phyloP scores from a whole-genome alignment of 352 stramenopile genomes.

The Nothophytophthora sp. region DNA sequence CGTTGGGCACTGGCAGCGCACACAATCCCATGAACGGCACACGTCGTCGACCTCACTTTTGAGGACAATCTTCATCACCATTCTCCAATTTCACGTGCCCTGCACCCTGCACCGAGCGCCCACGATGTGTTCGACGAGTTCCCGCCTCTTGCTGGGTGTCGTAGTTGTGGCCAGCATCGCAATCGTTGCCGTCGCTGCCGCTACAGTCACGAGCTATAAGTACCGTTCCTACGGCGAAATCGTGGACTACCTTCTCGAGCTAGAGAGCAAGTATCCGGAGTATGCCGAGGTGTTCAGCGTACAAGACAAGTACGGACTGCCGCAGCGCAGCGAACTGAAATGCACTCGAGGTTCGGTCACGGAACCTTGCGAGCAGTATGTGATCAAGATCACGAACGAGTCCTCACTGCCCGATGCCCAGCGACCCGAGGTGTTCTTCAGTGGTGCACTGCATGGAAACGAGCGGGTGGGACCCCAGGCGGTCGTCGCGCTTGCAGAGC shows the following conservation, averaged over 20 bases:
- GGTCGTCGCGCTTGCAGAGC: slow-evolving; percentile 69
- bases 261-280: slow-evolving; percentile 59
- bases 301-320: slow-evolving; percentile 75
- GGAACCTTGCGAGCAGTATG: slow-evolving; percentile 69
- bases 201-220: slow-evolving; percentile 25
- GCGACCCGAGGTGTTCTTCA: slow-evolving; percentile 94
- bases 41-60: too few relatives aligned
- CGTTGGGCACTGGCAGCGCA: background rate
- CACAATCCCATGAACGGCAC: too few relatives aligned
- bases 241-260: slow-evolving; percentile 50
- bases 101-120: background rate
- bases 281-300: slow-evolving; percentile 82
- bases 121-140: slow-evolving; percentile 10
- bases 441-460: slow-evolving; percentile 93
- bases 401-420: slow-evolving; percentile 51
- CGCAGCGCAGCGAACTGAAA: slow-evolving; percentile 44
- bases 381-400: slow-evolving; percentile 87
- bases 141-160: background rate
- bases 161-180: slow-evolving; percentile 3
- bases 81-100: slow-evolving; percentile 1
- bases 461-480: slow-evolving; percentile 91
- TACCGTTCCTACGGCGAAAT: slow-evolving; percentile 79
- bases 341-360: slow-evolving; percentile 45
- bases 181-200: background rate
- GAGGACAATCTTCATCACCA: too few relatives aligned